phyloP scores from a whole-genome alignment of 2,329 filamentous ascomycete species.

The Onygenales sp. region DNA sequence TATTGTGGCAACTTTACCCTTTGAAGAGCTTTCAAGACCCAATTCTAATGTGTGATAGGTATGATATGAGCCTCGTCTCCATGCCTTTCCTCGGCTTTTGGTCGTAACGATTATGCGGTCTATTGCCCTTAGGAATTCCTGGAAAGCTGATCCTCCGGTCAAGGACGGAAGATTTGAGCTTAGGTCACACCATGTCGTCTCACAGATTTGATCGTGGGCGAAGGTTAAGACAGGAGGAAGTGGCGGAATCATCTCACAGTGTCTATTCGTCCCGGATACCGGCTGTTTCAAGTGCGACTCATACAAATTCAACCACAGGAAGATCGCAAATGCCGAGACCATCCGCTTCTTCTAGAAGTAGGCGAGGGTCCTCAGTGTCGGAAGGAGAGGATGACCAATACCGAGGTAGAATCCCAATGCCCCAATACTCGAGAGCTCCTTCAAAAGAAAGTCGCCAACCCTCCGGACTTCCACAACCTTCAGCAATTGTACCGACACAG shows the following conservation, averaged over 20 bases:
- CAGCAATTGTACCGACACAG: not conserved
- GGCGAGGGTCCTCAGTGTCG: constrained; percentile 21
- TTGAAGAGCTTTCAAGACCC: not conserved
- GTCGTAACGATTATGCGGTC: constrained; percentile 24
- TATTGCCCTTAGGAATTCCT: constrained; percentile 15
- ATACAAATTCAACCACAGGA: constrained; percentile 14
- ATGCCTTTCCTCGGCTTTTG: constrained; percentile 1
- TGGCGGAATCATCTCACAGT: constrained; percentile 16
- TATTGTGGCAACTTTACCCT: not conserved
- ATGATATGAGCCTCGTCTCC: not conserved
- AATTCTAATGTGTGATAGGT: not conserved
- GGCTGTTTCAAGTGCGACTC: constrained; percentile 11
- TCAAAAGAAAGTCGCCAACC: constrained; percentile 15
- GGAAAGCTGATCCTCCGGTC: constrained; percentile 19
- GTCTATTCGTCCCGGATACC: constrained; percentile 16
- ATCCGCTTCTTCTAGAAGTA: constrained; percentile 14
- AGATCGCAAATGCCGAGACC: constrained; percentile 21
- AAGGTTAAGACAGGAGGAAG: constrained; percentile 21
- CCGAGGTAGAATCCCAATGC: not conserved
- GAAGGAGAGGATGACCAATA: constrained; percentile 15
- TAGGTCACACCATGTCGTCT: constrained; percentile 27
- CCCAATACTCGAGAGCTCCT: constrained; percentile 12
- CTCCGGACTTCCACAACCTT: constrained; percentile 3
- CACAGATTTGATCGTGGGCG: constrained; percentile 23
- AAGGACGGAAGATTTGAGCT: constrained; percentile 17